Evolutionary conservation across 2,329 filamentous ascomycete species (phyloP), one percentile per base, ranked within the genome.

Genomic region (Bipolaris victoriae): DNA sequence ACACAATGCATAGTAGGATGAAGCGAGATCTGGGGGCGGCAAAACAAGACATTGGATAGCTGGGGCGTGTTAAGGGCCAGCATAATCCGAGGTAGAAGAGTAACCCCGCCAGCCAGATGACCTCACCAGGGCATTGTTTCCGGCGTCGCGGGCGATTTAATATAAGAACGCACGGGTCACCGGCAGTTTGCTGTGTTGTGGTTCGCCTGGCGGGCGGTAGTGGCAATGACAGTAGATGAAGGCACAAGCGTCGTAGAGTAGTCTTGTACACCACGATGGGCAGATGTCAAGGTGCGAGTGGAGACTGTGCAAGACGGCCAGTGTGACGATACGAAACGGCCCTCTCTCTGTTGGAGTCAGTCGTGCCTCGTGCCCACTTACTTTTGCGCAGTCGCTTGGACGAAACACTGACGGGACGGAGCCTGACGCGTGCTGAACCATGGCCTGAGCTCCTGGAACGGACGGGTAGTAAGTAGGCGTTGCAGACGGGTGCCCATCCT

Each of bases 391-490:
- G 49, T 46, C 29, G 43, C 43, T 10, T 46, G 48, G 57, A 57
- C 57, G 60, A 61, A 63, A 58, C 60, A 48, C 60, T 9, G 31
- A 36, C 49, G 47, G 55, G 52, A 59, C 57, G 56, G 49, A 47
- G 50, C 52, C 55, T 53, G 48, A 61, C 47, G 55, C 55, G 40
- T 44, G 41, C 44, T 40, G 49, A 49, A 52, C 54, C 43, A 51
- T 53, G 55, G 58, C 46, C 51, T 59, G 49, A 51, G 47, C 52
- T 63, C 57, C 60, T 61, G 50, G 49, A 63, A 61, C 61, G 37
- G 58, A 58, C 57, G 52, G 44, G 35, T 48, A 29, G 26, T 26
- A 5, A 10, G 26, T 29, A 29, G 26, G 26, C 26, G 26, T 29
- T 29, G 26, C 26, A 29, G 26, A 29, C 29, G 29, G 29, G 10